Base-by-base conservation (phyloP, 2,329 filamentous ascomycete species). In the Bimuria novae-zelandiae region DNA sequence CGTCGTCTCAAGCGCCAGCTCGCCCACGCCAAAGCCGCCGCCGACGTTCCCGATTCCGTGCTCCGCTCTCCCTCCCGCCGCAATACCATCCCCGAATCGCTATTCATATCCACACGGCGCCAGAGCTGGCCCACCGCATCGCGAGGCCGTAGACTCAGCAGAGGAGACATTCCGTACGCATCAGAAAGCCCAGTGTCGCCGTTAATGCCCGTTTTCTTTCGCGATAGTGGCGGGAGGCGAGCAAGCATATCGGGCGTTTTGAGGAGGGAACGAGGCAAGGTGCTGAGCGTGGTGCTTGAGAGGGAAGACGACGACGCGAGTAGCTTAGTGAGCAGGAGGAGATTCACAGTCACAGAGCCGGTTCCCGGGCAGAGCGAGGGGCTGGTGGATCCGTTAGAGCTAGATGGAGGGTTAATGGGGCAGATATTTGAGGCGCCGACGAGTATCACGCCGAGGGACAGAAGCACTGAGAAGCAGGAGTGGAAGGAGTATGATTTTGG, bases 311-410 rank as follows among this genome's bases (percentile, higher is more conserved):
- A 67, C 33, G 61, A 60, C 39, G 44, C 44, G 23, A 45, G 19
- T 16, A n/a, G 33, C 21, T 11, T 46, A 8, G 16, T 46, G 30
- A 48, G 51, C 32, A 22, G 46, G 8, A 41, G 51, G 29, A 17
- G 45, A 12, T 40, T 65, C 8, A 40, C 49, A 16, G 43, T 65
- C 8, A 40, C 49, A 16, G 59, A 67, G 49, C 65, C 65, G 19
- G 64, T 69, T 17, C 59, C 61, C 1, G 65, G 65, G n/a, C 63
- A 69, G 33, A 53, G 43, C 21, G 66, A 69, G 43, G 66, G 66
- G 4, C 29, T 69, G 19, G 57, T 42, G 12, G 59, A 49, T 43
- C 58, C 66, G 19, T 39, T 69, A 32, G 66, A 69, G 36, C 35
- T 69, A 35, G 66, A 68, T 36, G 63, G 62, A 3, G 45, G 51